Percentiles rank a stretch among this genome's conserved stretches.
Evolutionary conservation across 1,284 basidiomycete genomes (phyloP).

Genomic region (Vanrija pseudolonga): DNA sequence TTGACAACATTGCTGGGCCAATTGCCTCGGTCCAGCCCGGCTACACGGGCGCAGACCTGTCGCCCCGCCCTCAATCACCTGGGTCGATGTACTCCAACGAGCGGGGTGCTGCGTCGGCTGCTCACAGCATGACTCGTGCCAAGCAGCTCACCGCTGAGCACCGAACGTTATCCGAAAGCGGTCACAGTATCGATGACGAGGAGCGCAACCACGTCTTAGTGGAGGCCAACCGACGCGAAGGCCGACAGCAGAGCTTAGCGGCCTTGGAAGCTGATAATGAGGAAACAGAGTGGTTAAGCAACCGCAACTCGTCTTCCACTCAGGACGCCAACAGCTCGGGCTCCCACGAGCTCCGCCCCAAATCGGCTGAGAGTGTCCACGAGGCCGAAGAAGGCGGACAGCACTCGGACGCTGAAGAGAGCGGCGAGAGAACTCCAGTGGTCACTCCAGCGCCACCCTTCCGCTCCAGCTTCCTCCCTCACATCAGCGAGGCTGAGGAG

Average conservation of each 20-base stretch:
- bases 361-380: background rate
- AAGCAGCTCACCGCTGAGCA: no score
- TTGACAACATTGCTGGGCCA: constrained; percentile 18
- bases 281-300: background rate
- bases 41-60: constrained; percentile 19
- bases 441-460: background rate
- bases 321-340: background rate
- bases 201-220: constrained; percentile 18
- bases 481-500: constrained; percentile 22
- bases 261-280: constrained; percentile 25
- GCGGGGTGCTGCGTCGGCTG: no score
- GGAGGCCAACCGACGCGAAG: constrained; percentile 35
- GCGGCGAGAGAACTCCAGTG: background rate
- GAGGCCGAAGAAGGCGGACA: background rate
- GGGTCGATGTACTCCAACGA: constrained; percentile 8
- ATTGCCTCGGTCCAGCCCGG: constrained; percentile 24
- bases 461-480: constrained; percentile 9
- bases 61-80: constrained; percentile 7
- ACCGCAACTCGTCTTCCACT: background rate
- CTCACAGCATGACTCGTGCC: no score
- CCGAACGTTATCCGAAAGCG: constrained; percentile 12
- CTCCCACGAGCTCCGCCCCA: background rate
- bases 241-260: constrained; percentile 38
- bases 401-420: background rate
- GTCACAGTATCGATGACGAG: constrained; percentile 19